A percentile compares a stretch with the other conserved stretches of the same genome.
Evolutionary conservation across 164 flowering plant genomes (phyloP).

Genomic region (Litsea cubeba): DNA sequence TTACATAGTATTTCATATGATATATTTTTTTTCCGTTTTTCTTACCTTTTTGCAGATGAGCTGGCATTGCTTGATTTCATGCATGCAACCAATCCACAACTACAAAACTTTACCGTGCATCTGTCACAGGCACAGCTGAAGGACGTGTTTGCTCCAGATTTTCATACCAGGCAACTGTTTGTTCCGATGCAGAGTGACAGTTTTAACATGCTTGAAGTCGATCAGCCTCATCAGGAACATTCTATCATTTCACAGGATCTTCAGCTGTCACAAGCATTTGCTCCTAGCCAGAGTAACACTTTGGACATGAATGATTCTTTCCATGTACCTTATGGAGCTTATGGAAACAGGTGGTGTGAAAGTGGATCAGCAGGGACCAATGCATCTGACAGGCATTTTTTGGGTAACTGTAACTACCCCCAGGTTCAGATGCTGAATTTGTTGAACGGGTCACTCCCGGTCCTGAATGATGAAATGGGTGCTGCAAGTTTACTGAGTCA

Average conservation of each 20-base stretch:
- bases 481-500: background rate
- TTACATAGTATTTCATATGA: too few relatives aligned
- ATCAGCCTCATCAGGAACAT: background rate
- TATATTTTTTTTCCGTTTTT: background rate
- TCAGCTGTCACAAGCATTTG: constrained; percentile 1
- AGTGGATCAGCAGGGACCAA: constrained; percentile 12
- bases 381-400: constrained; percentile 10
- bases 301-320: constrained; percentile 1
- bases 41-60: constrained; percentile 25
- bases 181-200: background rate
- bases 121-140: background rate
- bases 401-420: constrained; percentile 11
- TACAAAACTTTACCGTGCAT: background rate
- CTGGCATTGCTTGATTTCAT: constrained; percentile 8
- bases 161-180: background rate
- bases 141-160: background rate
- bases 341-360: constrained; percentile 21
- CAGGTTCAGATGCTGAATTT: constrained; percentile 20
- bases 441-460: constrained; percentile 15
- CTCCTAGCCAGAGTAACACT: background rate
- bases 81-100: constrained; percentile 11
- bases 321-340: constrained; percentile 5
- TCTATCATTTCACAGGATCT: constrained; percentile 1
- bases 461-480: constrained; percentile 16
- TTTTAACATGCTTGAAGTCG: background rate